Evolutionary conservation across 441 rosid genomes (phyloP).

Genomic region (Kokia cookei): DNA sequence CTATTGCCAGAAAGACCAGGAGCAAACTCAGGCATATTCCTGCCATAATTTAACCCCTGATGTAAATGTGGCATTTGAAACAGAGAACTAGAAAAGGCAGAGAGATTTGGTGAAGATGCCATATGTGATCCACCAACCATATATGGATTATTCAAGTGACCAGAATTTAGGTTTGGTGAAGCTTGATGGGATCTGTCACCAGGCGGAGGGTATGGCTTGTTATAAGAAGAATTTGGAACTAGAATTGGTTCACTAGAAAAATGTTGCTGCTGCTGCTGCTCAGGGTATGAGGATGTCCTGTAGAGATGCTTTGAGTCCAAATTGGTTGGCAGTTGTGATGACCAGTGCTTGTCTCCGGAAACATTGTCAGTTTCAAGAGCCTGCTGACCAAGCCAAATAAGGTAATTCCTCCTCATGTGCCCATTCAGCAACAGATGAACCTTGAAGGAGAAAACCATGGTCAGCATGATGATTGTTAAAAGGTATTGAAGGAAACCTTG

Average conservation of each 20-base stretch:
- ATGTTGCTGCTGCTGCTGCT: conserved; percentile 54
- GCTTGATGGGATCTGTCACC: conserved; percentile 60
- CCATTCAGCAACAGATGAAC: conserved; percentile 85
- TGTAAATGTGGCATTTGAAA: conserved; percentile 47
- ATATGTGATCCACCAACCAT: conserved; percentile 55
- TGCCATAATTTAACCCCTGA: conserved; percentile 60
- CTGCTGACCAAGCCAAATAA: conserved; percentile 59
- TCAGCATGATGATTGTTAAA: not conserved
- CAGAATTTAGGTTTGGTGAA: conserved; percentile 54
- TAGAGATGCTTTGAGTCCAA: conserved; percentile 40
- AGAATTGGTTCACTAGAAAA: conserved; percentile 70
- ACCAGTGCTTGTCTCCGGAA: conserved; percentile 55
- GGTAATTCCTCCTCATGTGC: conserved; percentile 50
- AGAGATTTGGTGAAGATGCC: conserved; percentile 54
- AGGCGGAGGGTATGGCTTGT: conserved; percentile 63
- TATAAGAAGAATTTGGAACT: conserved; percentile 57
- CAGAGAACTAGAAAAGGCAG: conserved; percentile 60
- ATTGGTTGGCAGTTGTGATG: conserved; percentile 48
- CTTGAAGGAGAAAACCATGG: conserved; percentile 24
- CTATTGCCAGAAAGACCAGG: conserved; percentile 52
- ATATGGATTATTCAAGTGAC: conserved; percentile 45
- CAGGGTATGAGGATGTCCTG: conserved; percentile 76
- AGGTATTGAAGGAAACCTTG: not conserved
- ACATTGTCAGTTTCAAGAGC: conserved; percentile 41
- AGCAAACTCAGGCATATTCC: conserved; percentile 47